These are phyloP conservation scores for Solanum sitiens DNA, from an alignment of 257 asterid species.

Conservation along the genomic window DNA sequence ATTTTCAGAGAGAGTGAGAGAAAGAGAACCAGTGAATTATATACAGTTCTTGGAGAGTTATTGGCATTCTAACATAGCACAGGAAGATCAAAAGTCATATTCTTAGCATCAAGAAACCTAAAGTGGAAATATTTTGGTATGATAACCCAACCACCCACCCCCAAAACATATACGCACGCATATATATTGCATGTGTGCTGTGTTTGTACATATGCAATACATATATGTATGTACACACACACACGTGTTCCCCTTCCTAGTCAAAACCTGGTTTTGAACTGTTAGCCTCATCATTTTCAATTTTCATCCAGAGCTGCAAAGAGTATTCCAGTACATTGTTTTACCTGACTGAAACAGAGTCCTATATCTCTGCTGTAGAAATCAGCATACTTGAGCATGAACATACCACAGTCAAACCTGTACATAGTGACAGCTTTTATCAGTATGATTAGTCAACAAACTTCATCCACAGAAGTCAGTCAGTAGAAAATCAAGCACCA, in stretches of 20 bases:
- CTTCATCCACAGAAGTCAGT: not conserved
- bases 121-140: not conserved
- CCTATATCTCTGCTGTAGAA: conserved; percentile 84
- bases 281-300: not conserved
- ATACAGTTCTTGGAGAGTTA: not conserved
- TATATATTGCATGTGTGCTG: not conserved
- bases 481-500: not conserved
- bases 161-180: not conserved
- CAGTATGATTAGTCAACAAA: not conserved
- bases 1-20: not conserved
- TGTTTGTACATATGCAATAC: not conserved
- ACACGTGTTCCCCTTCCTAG: not conserved
- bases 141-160: not conserved
- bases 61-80: not conserved
- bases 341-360: conserved; percentile 76
- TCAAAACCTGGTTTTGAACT: not conserved
- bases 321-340: not conserved
- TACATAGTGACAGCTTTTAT: not conserved
- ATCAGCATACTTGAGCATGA: conserved; percentile 89
- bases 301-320: not conserved
- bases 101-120: not conserved
- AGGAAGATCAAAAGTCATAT: not conserved
- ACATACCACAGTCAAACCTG: conserved; percentile 93
- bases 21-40: not conserved
- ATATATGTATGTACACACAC: not conserved